Evolutionary conservation across 1,284 basidiomycete genomes (phyloP), one percentile per base, ranked within the genome.

Genomic region (Erythrobasidium hasegawianum): DNA sequence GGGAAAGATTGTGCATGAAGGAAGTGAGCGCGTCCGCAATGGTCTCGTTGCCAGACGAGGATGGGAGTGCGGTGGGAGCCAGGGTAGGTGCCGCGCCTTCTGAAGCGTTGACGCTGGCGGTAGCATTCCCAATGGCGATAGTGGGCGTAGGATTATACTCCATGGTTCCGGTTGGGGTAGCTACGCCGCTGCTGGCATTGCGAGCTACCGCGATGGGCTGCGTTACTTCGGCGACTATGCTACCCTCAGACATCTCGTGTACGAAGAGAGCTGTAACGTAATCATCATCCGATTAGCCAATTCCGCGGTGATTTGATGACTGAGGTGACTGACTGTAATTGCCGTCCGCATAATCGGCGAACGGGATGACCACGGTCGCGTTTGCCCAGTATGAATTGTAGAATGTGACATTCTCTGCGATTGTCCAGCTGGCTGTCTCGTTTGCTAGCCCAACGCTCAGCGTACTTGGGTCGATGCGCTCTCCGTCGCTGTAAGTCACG

Each of bases 301-400:
- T 41, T 10, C 13, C 27, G 43, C 18, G 10, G 16, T 24, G 22
- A 55, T 55, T 27, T n/a, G n/a, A n/a, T n/a, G 11, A 24, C 33
- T 20, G 11, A 27, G 13, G 8, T 29, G 24, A 11, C 60, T 40
- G n/a, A 64, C 61, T 57, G 62, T 65, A 65, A 27, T 65, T 65
- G 1, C 62, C 62, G 45, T 65, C 62, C 38, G 62, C 53, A n/a
- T 52, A 27, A 9, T 49, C 24, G 7, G 38, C 62, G 33, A 45
- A 57, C 10, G 38, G 29, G 13, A 65, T 39, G 5, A n/a, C 54
- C 4, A 65, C 22, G 7, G 62, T 65, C 8, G 62, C 56, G 29
- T 65, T 65, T 20, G 52, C 55, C n/a, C 47, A 57, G 53, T 55
- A 65, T 27, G 50, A 57, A 39, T 65, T 65, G 62, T 65, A 57